These are phyloP conservation scores for Cyclostephanos tholiformis DNA, from an alignment of 108 stramenopile species.

Conservation along the genomic window DNA sequence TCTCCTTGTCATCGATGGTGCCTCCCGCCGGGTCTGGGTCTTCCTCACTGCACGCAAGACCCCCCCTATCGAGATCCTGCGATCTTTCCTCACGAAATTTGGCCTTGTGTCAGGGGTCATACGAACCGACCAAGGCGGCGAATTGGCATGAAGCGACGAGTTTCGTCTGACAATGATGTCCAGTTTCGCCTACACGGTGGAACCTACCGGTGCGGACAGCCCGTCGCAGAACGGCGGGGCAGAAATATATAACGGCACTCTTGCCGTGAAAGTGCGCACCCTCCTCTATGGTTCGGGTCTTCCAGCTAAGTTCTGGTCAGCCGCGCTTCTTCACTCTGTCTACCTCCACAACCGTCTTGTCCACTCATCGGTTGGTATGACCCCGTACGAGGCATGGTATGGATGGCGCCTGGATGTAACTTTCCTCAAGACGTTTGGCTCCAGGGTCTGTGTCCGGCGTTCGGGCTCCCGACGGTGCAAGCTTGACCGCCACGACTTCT, in stretches of 20 bases:
- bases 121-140: too few species aligned
- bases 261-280: not conserved
- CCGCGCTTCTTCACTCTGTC: too few species aligned
- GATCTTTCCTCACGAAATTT: not conserved
- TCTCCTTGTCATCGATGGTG: not conserved
- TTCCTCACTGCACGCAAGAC: too few species aligned
- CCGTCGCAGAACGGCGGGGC: not conserved
- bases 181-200: not conserved
- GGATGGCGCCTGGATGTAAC: not conserved
- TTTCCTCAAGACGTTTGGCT: not conserved
- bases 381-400: not conserved
- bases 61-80: not conserved
- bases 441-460: not conserved
- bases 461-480: not conserved
- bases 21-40: not conserved
- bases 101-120: not conserved
- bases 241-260: not conserved
- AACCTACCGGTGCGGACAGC: not conserved
- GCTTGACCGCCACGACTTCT: not conserved
- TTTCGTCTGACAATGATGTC: not conserved
- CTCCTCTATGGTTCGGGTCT: not conserved
- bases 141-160: not conserved
- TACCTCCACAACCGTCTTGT: too few species aligned
- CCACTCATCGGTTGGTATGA: not conserved
- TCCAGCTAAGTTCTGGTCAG: not conserved